Evolutionary conservation across 768 basidiomycete species (phyloP).

Genomic region (Chalciporus pseudorubinellus): DNA sequence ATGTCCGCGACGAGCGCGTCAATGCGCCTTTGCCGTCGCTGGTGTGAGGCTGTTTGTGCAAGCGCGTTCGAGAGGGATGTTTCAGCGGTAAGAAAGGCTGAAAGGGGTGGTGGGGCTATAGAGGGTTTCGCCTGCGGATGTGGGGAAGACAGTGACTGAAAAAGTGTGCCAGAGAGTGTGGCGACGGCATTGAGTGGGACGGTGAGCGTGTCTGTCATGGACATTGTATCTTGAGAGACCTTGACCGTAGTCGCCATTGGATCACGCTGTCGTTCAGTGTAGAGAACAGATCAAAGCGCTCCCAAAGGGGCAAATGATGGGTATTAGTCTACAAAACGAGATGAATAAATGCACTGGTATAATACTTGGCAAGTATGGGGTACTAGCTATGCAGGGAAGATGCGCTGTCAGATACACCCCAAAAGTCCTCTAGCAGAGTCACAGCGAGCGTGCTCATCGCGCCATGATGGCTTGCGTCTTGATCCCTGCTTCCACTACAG

Average conservation of each 20-base stretch:
- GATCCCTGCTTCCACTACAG: slow-evolving; percentile 65
- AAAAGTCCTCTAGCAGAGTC: not conserved
- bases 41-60: slow-evolving; percentile 65
- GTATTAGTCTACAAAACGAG: slow-evolving; percentile 23
- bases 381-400: slow-evolving; percentile 11
- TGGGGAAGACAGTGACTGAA: slow-evolving; percentile 68
- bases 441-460: slow-evolving; percentile 38
- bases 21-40: slow-evolving; percentile 71
- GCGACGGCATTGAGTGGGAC: slow-evolving; percentile 62
- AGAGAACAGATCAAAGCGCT: not conserved
- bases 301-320: not conserved
- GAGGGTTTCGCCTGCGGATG: slow-evolving; percentile 36
- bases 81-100: slow-evolving; percentile 62
- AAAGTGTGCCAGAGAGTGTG: slow-evolving; percentile 62
- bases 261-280: not conserved
- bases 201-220: slow-evolving; percentile 61
- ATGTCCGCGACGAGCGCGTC: slow-evolving; percentile 72
- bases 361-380: slow-evolving; percentile 9
- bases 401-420: slow-evolving; percentile 3
- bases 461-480: slow-evolving; percentile 86
- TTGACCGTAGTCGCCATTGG: not conserved
- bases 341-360: slow-evolving; percentile 18
- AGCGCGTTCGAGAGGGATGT: slow-evolving; percentile 63
- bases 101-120: slow-evolving; percentile 44
- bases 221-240: slow-evolving; percentile 12